A percentile compares a stretch with the other conserved stretches of the same genome.
Evolutionary conservation across 768 basidiomycete genomes (phyloP).

Genomic region (Asterophora parasitica): DNA sequence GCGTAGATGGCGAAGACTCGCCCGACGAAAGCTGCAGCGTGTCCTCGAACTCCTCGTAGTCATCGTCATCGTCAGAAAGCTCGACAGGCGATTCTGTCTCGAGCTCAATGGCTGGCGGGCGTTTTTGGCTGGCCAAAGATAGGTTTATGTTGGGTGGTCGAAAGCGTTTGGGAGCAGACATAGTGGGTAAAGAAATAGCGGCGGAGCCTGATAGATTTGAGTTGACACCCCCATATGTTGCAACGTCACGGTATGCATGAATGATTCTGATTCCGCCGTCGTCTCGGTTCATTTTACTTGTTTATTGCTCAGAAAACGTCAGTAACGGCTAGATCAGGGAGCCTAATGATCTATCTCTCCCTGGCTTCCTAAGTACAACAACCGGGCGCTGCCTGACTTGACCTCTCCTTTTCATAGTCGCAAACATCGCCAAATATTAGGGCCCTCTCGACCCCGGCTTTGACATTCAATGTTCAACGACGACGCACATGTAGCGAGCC

Average conservation of each 20-base stretch:
- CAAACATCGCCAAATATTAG: no score
- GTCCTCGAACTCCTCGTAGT: conserved; percentile 35
- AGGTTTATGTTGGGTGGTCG: conserved; percentile 53
- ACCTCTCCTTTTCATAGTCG: no score
- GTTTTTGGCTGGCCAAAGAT: conserved; percentile 28
- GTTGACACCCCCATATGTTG: conserved; percentile 2
- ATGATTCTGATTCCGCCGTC: not conserved
- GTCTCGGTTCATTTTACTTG: not conserved
- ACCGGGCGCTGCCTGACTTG: not conserved
- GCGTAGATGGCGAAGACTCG: conserved; percentile 28
- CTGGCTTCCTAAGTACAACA: not conserved
- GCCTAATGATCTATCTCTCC: not conserved
- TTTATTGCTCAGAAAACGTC: no score
- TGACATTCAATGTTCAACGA: no score
- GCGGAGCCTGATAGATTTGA: conserved; percentile 6
- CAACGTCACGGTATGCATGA: no score
- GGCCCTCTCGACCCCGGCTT: no score
- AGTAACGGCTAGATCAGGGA: not conserved
- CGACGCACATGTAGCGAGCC: no score
- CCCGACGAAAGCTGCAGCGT: conserved; percentile 37
- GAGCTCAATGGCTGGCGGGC: conserved; percentile 29
- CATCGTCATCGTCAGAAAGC: conserved; percentile 22
- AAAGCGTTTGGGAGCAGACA: conserved; percentile 33
- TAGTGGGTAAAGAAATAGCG: conserved; percentile 4
- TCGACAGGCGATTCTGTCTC: conserved; percentile 34